phyloP scores from a whole-genome alignment of 2,329 filamentous ascomycete genomes.

The Trichoderma cornu-damae region DNA sequence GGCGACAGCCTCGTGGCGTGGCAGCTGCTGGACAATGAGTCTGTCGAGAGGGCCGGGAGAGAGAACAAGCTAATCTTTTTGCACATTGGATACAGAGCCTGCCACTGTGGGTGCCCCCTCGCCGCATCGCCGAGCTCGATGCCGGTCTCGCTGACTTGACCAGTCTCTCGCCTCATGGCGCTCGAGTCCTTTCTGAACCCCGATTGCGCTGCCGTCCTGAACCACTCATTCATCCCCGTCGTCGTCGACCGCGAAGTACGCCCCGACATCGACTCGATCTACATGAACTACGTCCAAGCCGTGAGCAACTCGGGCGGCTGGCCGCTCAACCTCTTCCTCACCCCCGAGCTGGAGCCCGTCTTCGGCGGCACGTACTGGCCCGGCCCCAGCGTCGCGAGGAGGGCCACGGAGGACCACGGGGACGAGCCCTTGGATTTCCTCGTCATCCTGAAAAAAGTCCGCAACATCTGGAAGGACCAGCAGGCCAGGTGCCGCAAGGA shows the following conservation, averaged over 20 bases:
- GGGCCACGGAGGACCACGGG: slow-evolving; percentile 36
- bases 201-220: slow-evolving; percentile 75
- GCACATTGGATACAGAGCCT: slow-evolving; percentile 91
- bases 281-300: slow-evolving; percentile 97
- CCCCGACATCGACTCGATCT: slow-evolving; percentile 89
- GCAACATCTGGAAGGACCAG: slow-evolving; percentile 72
- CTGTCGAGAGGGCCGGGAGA: slow-evolving; percentile 68
- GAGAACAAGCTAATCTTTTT: slow-evolving; percentile 88
- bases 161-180: slow-evolving; percentile 85
- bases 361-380: slow-evolving; percentile 98
- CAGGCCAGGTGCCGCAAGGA: slow-evolving; percentile 77
- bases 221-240: slow-evolving; percentile 82
- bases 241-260: slow-evolving; percentile 92
- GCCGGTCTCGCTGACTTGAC: slow-evolving; percentile 21
- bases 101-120: slow-evolving; percentile 77
- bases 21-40: slow-evolving; percentile 80
- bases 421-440: slow-evolving; percentile 71
- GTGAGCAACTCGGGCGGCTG: slow-evolving; percentile 87
- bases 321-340: slow-evolving; percentile 96
- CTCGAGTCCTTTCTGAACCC: slow-evolving; percentile 84
- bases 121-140: neutral
- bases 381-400: slow-evolving; percentile 58
- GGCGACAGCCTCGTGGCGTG: slow-evolving; percentile 80
- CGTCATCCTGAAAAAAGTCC: slow-evolving; percentile 74
- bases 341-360: slow-evolving; percentile 84